A percentile compares a stretch with the other conserved stretches of the same genome.
Conservation (phyloP, 495 filamentous ascomycete genomes). For the Xylaria grammica region DNA sequence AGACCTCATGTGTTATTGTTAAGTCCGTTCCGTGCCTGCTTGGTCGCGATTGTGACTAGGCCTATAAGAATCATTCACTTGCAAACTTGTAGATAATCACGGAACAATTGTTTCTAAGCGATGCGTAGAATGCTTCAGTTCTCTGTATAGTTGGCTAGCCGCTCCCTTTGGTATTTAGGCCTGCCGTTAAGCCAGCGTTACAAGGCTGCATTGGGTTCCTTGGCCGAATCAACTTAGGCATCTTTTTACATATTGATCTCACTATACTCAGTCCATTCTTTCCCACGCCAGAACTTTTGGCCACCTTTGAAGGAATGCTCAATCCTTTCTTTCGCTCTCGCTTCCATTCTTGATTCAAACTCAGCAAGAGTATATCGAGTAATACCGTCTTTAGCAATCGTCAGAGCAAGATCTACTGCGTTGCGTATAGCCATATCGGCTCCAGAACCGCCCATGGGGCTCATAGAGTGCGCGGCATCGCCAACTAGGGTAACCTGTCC, state of each 20-base stretch:
- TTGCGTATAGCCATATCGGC: slow-evolving; percentile 34
- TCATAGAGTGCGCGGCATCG: slow-evolving; percentile 36
- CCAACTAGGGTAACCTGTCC: slow-evolving; percentile 34
- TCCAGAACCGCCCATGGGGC: slow-evolving; percentile 38
- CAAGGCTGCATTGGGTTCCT: no score
- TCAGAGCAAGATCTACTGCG: slow-evolving; percentile 34
- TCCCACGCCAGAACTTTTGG: slow-evolving; percentile 35
- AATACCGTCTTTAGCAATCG: slow-evolving; percentile 30
- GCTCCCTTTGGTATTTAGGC: no score
- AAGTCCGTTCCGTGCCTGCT: no score
- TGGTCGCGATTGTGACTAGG: no score
- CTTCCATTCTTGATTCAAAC: slow-evolving; percentile 39
- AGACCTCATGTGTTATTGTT: no score
- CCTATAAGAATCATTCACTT: no score
- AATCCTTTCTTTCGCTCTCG: slow-evolving; percentile 30
- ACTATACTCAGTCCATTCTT: slow-evolving; percentile 34
- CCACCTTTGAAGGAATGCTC: slow-evolving; percentile 35
- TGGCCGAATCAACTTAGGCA: no score
- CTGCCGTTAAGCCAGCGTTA: no score
- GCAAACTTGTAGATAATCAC: no score
- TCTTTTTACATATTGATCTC: slow-evolving; percentile 27
- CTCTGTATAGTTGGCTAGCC: no score
- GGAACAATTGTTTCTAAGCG: no score
- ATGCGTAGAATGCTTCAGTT: no score
- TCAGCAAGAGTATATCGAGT: slow-evolving; percentile 21